These are phyloP conservation scores for Arachis monticola DNA, from an alignment of 331 rosid genomes.

Conservation along the genomic window DNA sequence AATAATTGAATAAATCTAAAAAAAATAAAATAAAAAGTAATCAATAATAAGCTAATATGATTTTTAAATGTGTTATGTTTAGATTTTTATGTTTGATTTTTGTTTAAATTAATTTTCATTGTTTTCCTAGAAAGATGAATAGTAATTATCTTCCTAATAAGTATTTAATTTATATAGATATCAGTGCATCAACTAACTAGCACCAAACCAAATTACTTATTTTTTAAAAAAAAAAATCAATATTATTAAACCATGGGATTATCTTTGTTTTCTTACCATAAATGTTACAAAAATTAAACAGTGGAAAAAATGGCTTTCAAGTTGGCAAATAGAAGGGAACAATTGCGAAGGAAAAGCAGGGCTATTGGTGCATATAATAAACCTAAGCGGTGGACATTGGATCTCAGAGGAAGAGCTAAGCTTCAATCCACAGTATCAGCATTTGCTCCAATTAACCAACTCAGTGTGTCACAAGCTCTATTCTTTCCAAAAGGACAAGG, in stretches of 20 bases:
- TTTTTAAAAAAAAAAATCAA: not conserved
- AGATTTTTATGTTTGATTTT: no score
- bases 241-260: not conserved
- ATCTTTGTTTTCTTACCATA: not conserved
- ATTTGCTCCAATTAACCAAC: constrained; percentile 62
- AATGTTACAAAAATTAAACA: constrained; percentile 24
- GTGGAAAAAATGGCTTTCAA: constrained; percentile 86
- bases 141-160: no score
- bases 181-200: not conserved
- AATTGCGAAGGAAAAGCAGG: constrained; percentile 64
- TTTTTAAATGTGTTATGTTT: no score
- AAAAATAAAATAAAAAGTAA: constrained; percentile 19
- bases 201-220: constrained; percentile 28
- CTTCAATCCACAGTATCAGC: constrained; percentile 50
- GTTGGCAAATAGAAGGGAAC: constrained; percentile 74
- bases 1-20: not conserved
- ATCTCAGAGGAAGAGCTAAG: constrained; percentile 53
- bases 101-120: no score
- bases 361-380: constrained; percentile 68
- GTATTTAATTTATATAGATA: no score
- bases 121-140: no score
- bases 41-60: constrained; percentile 7
- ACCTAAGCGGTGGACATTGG: constrained; percentile 58
- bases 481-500: constrained; percentile 60
- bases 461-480: constrained; percentile 56